Evolutionary conservation across 345 rosid species (phyloP), one percentile per base, ranked within the genome.

Genomic region (Rhizophora apiculata): DNA sequence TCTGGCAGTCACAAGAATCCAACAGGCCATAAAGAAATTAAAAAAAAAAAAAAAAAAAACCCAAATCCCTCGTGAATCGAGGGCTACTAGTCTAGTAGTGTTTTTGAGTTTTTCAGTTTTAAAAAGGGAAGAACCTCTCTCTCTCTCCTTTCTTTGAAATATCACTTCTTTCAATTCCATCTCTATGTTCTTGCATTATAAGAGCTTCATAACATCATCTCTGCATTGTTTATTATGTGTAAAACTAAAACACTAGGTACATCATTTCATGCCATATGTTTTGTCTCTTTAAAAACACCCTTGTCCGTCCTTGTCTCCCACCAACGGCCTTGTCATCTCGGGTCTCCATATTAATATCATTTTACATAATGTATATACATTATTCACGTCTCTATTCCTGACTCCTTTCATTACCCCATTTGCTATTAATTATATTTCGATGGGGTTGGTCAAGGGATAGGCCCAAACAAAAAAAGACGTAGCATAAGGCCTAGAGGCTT

Each of bases 251-350:
- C 67, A 72, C 69, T 60, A 64, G 66, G 49, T 26, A 61, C 74
- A 63, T 62, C 81, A 81, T 68, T 72, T 72, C 80, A 79, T 67
- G 85, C 70, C 74, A 69, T 55, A 76, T 79, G 85, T 81, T 84
- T 84, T 81, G 87, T 84, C 83, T 74, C 82, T 79, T 79, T 71
- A 68, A 75, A 79, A 68, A 82, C 77, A 72, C 70, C 77, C 65
- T 77, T 77, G 80, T 81, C 85, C 65, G 59, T 59, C 75, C 60
- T 55, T 79, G 83, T 81, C 79, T 72, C 81, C 72, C 77, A 49
- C 62, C 80, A 70, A 65, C 68, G 74, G 43, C 79, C 76, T n/a
- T 74, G 81, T 72, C 55, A 60, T 72, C 63, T 73, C 60, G n/a
- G 4, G 0, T 7, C 6, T 51, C 52, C 1, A n/a, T 66, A 53